These are phyloP conservation scores for Colletotrichum spinosum DNA, from an alignment of 2,329 filamentous ascomycete genomes.

Conservation along the genomic window DNA sequence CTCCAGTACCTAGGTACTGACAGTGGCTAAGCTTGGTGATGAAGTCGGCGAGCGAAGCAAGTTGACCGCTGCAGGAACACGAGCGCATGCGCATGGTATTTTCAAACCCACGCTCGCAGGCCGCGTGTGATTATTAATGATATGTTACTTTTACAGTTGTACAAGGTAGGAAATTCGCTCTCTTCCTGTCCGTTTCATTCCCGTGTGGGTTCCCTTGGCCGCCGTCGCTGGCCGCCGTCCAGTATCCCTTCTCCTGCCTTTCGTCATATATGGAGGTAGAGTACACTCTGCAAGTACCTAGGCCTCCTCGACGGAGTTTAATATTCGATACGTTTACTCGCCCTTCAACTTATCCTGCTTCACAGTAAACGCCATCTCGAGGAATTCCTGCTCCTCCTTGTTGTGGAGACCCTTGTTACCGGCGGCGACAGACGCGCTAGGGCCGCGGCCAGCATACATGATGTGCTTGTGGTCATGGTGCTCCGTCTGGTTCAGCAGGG, in stretches of 20 bases:
- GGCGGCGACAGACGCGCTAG: slow-evolving; percentile 93
- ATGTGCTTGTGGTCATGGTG: slow-evolving; percentile 95
- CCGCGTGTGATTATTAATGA: slow-evolving; percentile 14
- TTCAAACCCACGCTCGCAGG: too few species aligned
- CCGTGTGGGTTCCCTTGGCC: too few species aligned
- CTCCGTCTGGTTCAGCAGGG: slow-evolving; percentile 90
- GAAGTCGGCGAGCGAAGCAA: too few species aligned
- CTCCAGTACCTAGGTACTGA: too few species aligned
- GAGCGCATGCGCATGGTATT: too few species aligned
- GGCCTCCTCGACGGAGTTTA: neutral
- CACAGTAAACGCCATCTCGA: slow-evolving; percentile 73
- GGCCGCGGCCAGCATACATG: slow-evolving; percentile 95
- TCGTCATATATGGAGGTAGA: slow-evolving; percentile 1
- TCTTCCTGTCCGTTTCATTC: too few species aligned
- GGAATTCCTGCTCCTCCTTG: slow-evolving; percentile 92
- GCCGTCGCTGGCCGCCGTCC: slow-evolving; percentile 4
- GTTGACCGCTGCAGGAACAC: too few species aligned
- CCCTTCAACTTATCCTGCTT: slow-evolving; percentile 78
- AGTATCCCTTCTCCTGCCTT: slow-evolving; percentile 18
- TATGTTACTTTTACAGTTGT: slow-evolving; percentile 18
- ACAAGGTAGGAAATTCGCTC: slow-evolving; percentile 18
- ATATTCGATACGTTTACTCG: slow-evolving; percentile 55
- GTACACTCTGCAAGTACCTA: too few species aligned
- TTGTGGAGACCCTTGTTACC: slow-evolving; percentile 88
- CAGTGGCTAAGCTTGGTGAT: too few species aligned